Evolutionary conservation across 2,329 filamentous ascomycete species (phyloP).

Genomic region (Fusarium duplospermum): DNA sequence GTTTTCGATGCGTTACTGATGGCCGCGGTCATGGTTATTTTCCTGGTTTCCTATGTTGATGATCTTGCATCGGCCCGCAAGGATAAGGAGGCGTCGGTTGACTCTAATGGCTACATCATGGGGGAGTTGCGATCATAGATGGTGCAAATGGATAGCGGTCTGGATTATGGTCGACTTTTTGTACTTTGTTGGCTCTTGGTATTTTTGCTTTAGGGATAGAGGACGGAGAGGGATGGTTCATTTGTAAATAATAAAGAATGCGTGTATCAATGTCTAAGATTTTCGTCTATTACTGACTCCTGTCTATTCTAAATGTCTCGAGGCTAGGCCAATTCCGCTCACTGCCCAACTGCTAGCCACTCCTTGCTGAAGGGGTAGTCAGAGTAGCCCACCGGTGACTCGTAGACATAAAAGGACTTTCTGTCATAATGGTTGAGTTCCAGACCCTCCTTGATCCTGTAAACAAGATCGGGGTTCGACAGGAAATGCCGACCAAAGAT

Average conservation of each 20-base stretch:
- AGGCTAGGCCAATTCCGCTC: not conserved
- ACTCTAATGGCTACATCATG: not conserved
- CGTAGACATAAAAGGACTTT: conserved; percentile 42
- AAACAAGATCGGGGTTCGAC: conserved; percentile 44
- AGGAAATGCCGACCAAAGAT: conserved; percentile 50
- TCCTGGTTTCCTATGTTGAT: conserved; percentile 21
- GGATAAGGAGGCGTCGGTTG: not conserved
- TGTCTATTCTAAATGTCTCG: not conserved
- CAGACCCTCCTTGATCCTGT: conserved; percentile 42
- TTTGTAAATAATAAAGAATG: not conserved
- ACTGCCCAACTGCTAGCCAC: not conserved
- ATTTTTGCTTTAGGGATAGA: not conserved
- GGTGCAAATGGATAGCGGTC: not conserved
- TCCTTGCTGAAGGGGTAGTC: conserved; percentile 46
- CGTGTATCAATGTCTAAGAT: not conserved
- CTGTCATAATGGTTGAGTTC: conserved; percentile 43
- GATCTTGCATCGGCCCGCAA: not conserved
- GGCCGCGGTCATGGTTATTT: conserved; percentile 56
- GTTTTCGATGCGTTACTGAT: conserved; percentile 51
- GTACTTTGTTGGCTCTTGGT: not conserved
- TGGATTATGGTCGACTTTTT: not conserved
- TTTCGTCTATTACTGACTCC: not conserved
- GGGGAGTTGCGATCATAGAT: not conserved
- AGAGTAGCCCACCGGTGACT: conserved; percentile 35
- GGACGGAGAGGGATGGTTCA: not conserved